Percentiles rank a stretch among this genome's conserved stretches.
Evolutionary conservation across 176 grass and related monocot species (phyloP).

Genomic region (Zoysia pacifica): DNA sequence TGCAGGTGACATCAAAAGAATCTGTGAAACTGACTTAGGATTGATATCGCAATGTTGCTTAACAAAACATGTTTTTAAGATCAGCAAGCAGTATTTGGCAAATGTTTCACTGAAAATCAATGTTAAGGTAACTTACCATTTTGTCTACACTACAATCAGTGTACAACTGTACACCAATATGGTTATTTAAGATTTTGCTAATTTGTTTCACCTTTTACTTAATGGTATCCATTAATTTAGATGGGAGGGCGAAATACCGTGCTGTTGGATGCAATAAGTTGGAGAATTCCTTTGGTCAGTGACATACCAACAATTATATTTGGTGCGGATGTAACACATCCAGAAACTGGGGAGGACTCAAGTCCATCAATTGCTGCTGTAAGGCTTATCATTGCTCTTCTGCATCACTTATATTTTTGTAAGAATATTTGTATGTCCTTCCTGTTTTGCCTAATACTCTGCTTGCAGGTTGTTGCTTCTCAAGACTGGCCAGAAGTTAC

Average conservation of each 20-base stretch:
- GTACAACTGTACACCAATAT: background rate
- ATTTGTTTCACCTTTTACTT: slow-evolving; percentile 35
- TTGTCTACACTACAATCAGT: slow-evolving; percentile 30
- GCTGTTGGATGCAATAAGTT: slow-evolving; percentile 93
- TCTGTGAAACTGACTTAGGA: slow-evolving; percentile 98
- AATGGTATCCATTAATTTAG: slow-evolving; percentile 47
- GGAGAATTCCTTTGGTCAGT: slow-evolving; percentile 97
- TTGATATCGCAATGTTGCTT: slow-evolving; percentile 98
- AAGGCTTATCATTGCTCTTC: slow-evolving; percentile 36
- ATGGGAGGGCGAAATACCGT: slow-evolving; percentile 99
- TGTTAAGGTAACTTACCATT: slow-evolving; percentile 74
- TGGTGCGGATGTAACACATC: slow-evolving; percentile 99
- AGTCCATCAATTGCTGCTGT: slow-evolving; percentile 98
- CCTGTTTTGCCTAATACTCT: slow-evolving; percentile 20
- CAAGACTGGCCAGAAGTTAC: slow-evolving; percentile 83
- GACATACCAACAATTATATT: slow-evolving; percentile 99
- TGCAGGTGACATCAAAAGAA: slow-evolving; percentile 96
- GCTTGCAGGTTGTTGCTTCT: slow-evolving; percentile 67
- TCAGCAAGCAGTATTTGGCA: slow-evolving; percentile 98
- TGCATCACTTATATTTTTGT: slow-evolving; percentile 7
- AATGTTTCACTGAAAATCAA: slow-evolving; percentile 99
- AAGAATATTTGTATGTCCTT: background rate
- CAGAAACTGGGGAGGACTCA: slow-evolving; percentile 98
- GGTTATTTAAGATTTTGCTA: background rate
- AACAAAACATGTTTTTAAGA: slow-evolving; percentile 99